Base-by-base conservation (phyloP, 78 protist species). In the Monocercomonoides exilis region DNA sequence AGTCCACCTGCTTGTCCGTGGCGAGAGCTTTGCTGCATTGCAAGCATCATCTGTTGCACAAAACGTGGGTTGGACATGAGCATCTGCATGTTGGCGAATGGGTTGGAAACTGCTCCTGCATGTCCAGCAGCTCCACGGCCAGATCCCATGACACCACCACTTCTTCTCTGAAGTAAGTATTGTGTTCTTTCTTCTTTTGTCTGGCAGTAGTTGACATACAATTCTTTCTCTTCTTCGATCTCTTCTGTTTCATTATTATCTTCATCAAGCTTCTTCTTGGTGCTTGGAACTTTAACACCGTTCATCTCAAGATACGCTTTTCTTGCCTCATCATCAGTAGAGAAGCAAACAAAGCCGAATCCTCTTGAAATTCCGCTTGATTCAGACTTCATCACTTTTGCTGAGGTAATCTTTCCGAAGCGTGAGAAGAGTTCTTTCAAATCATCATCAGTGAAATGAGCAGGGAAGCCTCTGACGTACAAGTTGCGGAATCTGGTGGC, bases 261-360 rank as follows among this genome's bases (percentile, higher is more conserved):
- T n/a, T n/a, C 77, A 63, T 33, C 77, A 63, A 33, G n/a, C 32
- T 63, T 33, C 32, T 63, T 63, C 77, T n/a, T 33, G 41, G 84
- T 29, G 21, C 11, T 21, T 11, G 41, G 84, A 11, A 6, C 11
- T 11, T 80, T 80, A 6, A 29, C 44, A 44, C 45, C 81, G 84
- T 80, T 80, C 41, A 80, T 6, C 45, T 36, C 45, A 11, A 44
- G 81, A 11, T 44, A 80, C 21, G 84, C 84, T 11, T 80, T 80
- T 29, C 41, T 6, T 6, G 84, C 84, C 11, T 80, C 84, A 6
- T 80, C 84, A 11, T 42, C 45, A 6, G 6, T 80, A 11, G 81
- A 44, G 84, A 80, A 80, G 84, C 84, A 80, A 21, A 6, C 6
- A 11, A 80, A 80, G 21, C 84, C 84, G 45, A 80, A 80, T 80